Conservation (phyloP, 1,284 basidiomycete species). For the Austroboletus olivaceoglutinosus region DNA sequence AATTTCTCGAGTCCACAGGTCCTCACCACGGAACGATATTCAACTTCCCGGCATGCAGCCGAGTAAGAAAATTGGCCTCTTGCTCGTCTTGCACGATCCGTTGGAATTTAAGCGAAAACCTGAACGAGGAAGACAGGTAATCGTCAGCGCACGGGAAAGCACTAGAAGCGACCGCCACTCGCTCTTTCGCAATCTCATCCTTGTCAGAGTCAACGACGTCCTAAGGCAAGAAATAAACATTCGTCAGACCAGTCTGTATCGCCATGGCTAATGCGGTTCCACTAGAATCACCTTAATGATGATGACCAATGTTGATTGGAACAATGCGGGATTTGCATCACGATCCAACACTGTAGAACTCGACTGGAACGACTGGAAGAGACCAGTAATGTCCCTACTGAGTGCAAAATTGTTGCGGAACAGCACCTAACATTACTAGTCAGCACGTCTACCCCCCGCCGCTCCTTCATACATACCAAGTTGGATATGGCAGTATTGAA, state of each 20-base stretch:
- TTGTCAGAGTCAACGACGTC: conserved; percentile 61
- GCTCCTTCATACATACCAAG: conserved; percentile 24
- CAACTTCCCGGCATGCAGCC: conserved; percentile 51
- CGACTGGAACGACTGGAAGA: conserved; percentile 66
- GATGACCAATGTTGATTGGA: conserved; percentile 57
- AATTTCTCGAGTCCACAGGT: neutral
- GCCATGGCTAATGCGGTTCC: too few species aligned
- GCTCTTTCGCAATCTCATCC: conserved; percentile 57
- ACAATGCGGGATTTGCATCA: conserved; percentile 53
- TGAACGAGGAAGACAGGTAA: conserved; percentile 15
- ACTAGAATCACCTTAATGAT: conserved; percentile 57
- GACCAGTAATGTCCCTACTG: conserved; percentile 53
- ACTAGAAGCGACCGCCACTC: conserved; percentile 11
- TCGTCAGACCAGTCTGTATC: too few species aligned
- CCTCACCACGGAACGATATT: conserved; percentile 54
- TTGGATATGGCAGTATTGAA: conserved; percentile 68
- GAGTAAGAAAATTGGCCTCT: conserved; percentile 59
- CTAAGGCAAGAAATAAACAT: conserved; percentile 25
- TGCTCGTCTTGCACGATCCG: conserved; percentile 59
- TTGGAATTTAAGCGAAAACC: conserved; percentile 54
- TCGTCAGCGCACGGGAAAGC: too few species aligned
- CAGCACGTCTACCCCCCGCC: neutral
- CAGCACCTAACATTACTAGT: conserved; percentile 42
- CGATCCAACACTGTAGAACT: conserved; percentile 60
- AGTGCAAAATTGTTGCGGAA: conserved; percentile 66